Percentiles rank a stretch among this genome's conserved stretches.
Conservation (phyloP, 2,329 filamentous ascomycete genomes). For the Aspergillus ochraceoroseus region DNA sequence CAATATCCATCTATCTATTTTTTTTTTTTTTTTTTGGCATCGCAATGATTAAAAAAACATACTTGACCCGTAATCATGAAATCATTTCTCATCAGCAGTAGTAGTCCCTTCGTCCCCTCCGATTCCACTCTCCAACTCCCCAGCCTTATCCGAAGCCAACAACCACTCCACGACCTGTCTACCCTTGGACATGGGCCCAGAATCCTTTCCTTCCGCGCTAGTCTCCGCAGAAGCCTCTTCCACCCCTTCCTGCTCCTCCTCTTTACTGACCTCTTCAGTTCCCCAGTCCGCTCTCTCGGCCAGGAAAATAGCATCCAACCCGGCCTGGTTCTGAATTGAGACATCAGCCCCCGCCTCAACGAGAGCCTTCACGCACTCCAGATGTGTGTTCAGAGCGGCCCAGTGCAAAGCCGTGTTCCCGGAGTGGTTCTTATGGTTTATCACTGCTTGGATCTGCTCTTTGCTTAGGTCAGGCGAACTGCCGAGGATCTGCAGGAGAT, state of each 20-base stretch:
- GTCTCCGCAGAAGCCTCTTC: constrained; percentile 17
- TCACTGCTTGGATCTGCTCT: constrained; percentile 25
- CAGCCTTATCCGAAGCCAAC: constrained; percentile 37
- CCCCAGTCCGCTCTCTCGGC: constrained; percentile 66
- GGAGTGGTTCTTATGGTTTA: constrained; percentile 63
- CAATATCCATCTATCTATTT: constrained; percentile 1
- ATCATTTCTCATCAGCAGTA: constrained; percentile 15
- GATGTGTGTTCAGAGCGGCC: constrained; percentile 84
- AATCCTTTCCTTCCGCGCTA: constrained; percentile 10
- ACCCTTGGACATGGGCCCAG: constrained; percentile 31
- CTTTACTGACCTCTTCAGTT: constrained; percentile 45
- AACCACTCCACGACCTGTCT: constrained; percentile 43
- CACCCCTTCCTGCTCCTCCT: constrained; percentile 19
- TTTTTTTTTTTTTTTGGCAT: no score
- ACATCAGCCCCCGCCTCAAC: constrained; percentile 73
- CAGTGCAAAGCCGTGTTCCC: constrained; percentile 93
- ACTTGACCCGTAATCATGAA: no score
- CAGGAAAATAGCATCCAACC: constrained; percentile 73
- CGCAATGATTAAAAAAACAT: no score
- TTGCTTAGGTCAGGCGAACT: constrained; percentile 2
- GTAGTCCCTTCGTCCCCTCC: constrained; percentile 20
- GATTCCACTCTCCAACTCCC: constrained; percentile 32
- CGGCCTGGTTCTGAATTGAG: constrained; percentile 72
- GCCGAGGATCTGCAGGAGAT: constrained; percentile 44
- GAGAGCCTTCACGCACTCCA: constrained; percentile 72